Conservation (phyloP, 495 filamentous ascomycete species). For the Xylaria sp. region DNA sequence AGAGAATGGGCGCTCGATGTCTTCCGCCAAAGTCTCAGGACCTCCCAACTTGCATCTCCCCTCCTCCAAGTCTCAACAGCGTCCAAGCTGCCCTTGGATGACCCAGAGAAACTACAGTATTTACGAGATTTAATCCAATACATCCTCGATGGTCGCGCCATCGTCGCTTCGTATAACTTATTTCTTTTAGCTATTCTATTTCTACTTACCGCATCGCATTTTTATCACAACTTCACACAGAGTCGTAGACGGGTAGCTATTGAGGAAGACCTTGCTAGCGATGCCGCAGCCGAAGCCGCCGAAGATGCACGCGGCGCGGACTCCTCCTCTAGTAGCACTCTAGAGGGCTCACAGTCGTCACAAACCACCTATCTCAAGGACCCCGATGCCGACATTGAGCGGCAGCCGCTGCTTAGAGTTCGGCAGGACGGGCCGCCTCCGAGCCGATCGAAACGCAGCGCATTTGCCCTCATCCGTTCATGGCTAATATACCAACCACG, state of each 20-base stretch:
- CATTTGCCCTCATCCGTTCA: slow-evolving; percentile 32
- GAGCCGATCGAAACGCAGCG: slow-evolving; percentile 10
- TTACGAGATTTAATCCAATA: slow-evolving; percentile 41
- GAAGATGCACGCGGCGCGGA: slow-evolving; percentile 33
- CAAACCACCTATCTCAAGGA: slow-evolving; percentile 30
- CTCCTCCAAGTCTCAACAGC: slow-evolving; percentile 12
- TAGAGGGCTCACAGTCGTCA: slow-evolving; percentile 33
- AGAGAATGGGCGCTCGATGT: slow-evolving; percentile 29
- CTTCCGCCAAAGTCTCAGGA: slow-evolving; percentile 35
- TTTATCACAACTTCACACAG: slow-evolving; percentile 32
- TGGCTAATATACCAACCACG: slow-evolving; percentile 61
- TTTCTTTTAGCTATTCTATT: slow-evolving; percentile 41
- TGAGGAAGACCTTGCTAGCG: slow-evolving; percentile 16
- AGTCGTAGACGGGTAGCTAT: slow-evolving; percentile 33
- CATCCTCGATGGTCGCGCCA: slow-evolving; percentile 42
- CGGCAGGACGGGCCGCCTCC: slow-evolving; percentile 5
- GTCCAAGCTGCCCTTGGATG: slow-evolving; percentile 3
- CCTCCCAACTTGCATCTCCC: slow-evolving; percentile 27
- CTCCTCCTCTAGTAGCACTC: slow-evolving; percentile 38
- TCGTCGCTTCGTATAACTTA: slow-evolving; percentile 47
- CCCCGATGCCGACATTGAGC: slow-evolving; percentile 31
- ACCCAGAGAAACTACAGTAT: slow-evolving; percentile 45
- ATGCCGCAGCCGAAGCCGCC: slow-evolving; percentile 18
- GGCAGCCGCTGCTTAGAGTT: slow-evolving; percentile 35
- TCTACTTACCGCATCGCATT: slow-evolving; percentile 39